Conservation (phyloP, 495 filamentous ascomycete genomes). For the Hyaloscypha variabilis region DNA sequence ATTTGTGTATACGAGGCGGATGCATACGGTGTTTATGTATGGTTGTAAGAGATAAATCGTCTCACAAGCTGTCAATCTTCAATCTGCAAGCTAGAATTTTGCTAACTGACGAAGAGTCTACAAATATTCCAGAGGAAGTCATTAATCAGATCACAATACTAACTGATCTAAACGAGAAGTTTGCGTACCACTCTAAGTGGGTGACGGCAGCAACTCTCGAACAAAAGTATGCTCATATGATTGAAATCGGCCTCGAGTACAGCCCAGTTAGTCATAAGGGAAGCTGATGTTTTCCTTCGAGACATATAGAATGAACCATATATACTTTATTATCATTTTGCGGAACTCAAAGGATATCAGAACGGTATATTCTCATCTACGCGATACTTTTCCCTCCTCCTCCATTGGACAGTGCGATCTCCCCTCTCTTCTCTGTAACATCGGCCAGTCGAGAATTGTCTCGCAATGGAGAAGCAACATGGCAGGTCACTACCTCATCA, state of each 20-base stretch:
- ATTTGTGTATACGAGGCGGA: constrained; percentile 29
- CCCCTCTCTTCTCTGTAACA: too few relatives aligned
- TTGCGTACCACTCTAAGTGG: constrained; percentile 30
- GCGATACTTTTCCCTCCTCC: too few relatives aligned
- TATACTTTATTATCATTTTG: too few relatives aligned
- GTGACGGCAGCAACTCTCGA: constrained; percentile 29
- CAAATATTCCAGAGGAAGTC: constrained; percentile 27
- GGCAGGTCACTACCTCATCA: too few relatives aligned
- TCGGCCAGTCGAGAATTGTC: too few relatives aligned
- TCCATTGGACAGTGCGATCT: too few relatives aligned
- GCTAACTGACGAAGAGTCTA: constrained; percentile 28
- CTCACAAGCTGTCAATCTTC: constrained; percentile 39
- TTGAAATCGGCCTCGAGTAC: constrained; percentile 36
- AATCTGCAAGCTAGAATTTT: constrained; percentile 35
- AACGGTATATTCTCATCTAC: too few relatives aligned
- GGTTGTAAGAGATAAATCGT: constrained; percentile 40
- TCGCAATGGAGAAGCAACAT: too few relatives aligned
- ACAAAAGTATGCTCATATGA: constrained; percentile 37
- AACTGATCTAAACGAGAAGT: constrained; percentile 26
- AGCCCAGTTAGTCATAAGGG: constrained; percentile 35
- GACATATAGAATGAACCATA: too few relatives aligned
- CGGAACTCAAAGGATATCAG: too few relatives aligned
- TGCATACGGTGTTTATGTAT: constrained; percentile 31
- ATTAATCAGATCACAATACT: constrained; percentile 29
- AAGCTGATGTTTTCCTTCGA: too few relatives aligned